Base-by-base conservation (phyloP, 805 yeast genomes). In the Candida patagonica region DNA sequence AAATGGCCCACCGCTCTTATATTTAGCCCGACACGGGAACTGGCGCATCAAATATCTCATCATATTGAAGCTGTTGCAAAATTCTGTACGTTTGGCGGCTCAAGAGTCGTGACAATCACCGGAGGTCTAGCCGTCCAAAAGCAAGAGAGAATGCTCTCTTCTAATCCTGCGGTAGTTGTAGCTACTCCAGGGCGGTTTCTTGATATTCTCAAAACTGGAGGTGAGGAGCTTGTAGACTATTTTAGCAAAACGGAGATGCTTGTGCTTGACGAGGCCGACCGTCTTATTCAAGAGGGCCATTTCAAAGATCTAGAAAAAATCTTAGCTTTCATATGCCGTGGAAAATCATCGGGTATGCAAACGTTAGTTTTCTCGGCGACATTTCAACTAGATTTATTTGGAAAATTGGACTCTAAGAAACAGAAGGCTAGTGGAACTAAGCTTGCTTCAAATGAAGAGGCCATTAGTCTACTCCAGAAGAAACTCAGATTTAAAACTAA, bases 51-150 rank as follows among this genome's bases (percentile, higher is more conserved):
- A 63, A 96, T 92, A 37, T 76, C 78, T 30, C 76, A 80, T 44
- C 97, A 92, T 63, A 58, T 92, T 47, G 72, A 74, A 23, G 35
- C 41, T 30, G 59, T 44, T 26, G 61, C 79, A 41, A 70, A 65
- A 46, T 71, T 51, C 50, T 70, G 73, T 48, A 80, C 76, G 13
- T 66, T 70, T 42, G 56, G 71, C 2, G 65, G 68, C 6, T 65
- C 71, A 41, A 72, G 86, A 0, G 73, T 89, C 37, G 70, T 86
- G 8, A 72, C 88, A 31, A 65, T 92, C 30, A 92, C 98, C 5
- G 99, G 99, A 45, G 99, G 99, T 6, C 69, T 92, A 26, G 81
- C 97, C 1, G 81, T 88, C 47, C 95, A 85, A 55, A 92, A 88
- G 54, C 99, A 92, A 63, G 84, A 83, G 53, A 73, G 98, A 56